Conservation (phyloP, 495 filamentous ascomycete species). For the Venustampulla echinocandica region DNA sequence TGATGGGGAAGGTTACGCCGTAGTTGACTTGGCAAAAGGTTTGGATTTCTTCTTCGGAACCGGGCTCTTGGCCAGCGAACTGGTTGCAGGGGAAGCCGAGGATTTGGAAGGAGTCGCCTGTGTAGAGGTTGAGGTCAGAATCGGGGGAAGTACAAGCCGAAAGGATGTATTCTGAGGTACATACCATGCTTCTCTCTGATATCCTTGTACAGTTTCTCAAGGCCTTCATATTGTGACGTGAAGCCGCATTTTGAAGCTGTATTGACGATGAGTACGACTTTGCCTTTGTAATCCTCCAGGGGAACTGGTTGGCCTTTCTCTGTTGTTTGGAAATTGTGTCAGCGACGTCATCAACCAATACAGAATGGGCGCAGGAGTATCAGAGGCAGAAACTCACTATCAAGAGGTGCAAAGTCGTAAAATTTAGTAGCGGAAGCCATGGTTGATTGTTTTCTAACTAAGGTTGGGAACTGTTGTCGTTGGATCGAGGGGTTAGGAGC, state of each 20-base stretch:
- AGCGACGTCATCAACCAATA: constrained; percentile 11
- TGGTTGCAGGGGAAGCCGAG: constrained; percentile 99
- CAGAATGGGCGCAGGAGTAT: not conserved
- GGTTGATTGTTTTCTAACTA: constrained; percentile 25
- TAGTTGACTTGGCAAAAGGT: constrained; percentile 91
- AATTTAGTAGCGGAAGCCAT: constrained; percentile 88
- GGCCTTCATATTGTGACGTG: constrained; percentile 88
- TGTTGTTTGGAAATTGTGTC: constrained; percentile 28
- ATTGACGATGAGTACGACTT: constrained; percentile 94
- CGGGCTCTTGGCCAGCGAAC: constrained; percentile 86
- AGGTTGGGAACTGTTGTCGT: not conserved
- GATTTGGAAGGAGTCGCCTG: constrained; percentile 61
- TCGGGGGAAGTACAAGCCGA: no score
- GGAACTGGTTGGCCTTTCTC: constrained; percentile 67
- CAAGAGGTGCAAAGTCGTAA: constrained; percentile 82
- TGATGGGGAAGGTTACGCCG: constrained; percentile 85
- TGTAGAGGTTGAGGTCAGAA: no score
- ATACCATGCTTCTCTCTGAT: constrained; percentile 36
- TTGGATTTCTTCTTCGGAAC: constrained; percentile 82
- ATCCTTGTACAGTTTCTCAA: constrained; percentile 83
- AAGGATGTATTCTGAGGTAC: no score
- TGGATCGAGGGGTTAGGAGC: constrained; percentile 2
- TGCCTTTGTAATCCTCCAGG: constrained; percentile 64
- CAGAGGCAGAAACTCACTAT: constrained; percentile 48
- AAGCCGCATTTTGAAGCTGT: constrained; percentile 99